Evolutionary conservation across 306 rosid genomes (phyloP), one percentile per base, ranked within the genome.

Genomic region (Begonia fuchsioides): DNA sequence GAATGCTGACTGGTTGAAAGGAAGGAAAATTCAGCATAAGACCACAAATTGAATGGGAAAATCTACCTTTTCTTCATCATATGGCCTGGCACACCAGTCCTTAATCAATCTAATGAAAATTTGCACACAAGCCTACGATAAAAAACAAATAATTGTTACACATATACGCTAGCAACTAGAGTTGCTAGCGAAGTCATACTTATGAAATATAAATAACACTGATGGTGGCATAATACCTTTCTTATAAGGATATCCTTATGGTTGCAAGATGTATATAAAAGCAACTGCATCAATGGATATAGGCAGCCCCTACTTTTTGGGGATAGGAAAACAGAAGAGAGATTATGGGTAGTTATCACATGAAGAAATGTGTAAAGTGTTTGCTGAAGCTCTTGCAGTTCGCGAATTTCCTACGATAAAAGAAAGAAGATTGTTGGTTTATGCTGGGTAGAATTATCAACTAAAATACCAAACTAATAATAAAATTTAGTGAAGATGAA

Each of bases 311-410:
- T 75, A 68, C 95, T 70, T 63, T 79, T 84, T n/a, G 87, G 82
- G 71, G 93, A 77, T 57, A 90, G 72, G 62, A 90, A 84, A 50
- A 90, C 66, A 20, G 79, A 66, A 57, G 97, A 90, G 47, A 90
- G 74, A 50, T 77, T 80, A 51, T 84, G 95, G 15, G 87, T 65
- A 32, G 85, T 39, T 52, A 90, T 79, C 75, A 85, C 95, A 44
- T 90, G 94, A 43, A 90, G 95, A 82, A 90, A 90, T 20, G 95
- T 79, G 69, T 72, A 79, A 46, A 90, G 70, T 49, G 73, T 77
- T 50, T 73, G 80, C 56, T 84, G 97, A 69, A 90, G 95, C 70
- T 90, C 97, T 73, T 81, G 95, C 71, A 90, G 67, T 61, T 90
- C 97, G 38, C 95, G 92, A 62, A 84, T 71, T 79, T 90, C 97